Percentiles rank a stretch among this genome's conserved stretches.
Conservation (phyloP, 768 basidiomycete species). For the Leccinum variicolor region DNA sequence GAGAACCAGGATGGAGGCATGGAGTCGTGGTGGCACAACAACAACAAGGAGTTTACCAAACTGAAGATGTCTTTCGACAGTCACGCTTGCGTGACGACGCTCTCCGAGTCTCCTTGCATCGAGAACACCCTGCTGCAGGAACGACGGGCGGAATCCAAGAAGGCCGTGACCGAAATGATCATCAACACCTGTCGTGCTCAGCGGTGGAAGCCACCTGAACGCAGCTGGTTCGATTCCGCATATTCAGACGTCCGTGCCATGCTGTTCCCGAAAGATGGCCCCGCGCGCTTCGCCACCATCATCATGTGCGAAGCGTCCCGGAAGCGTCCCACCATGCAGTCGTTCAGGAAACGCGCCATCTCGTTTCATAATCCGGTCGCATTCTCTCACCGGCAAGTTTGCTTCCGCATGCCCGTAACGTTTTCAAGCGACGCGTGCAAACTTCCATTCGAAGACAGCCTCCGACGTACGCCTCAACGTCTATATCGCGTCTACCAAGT, state of each 20-base stretch:
- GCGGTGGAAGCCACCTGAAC: slow-evolving; percentile 29
- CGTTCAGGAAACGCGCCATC: slow-evolving; percentile 17
- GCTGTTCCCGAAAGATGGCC: slow-evolving; percentile 11
- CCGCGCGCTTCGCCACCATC: slow-evolving; percentile 14
- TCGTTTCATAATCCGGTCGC: slow-evolving; percentile 24
- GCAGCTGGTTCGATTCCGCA: slow-evolving; percentile 26
- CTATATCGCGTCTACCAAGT: slow-evolving; percentile 26
- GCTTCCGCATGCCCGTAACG: slow-evolving; percentile 21
- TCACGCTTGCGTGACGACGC: slow-evolving; percentile 35
- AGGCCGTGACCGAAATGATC: slow-evolving; percentile 21
- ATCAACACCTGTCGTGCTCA: slow-evolving; percentile 13
- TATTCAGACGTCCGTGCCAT: slow-evolving; percentile 26
- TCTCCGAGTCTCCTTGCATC: slow-evolving; percentile 7
- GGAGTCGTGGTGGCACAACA: slow-evolving; percentile 33
- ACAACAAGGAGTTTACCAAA: slow-evolving; percentile 20
- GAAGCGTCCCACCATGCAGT: not conserved
- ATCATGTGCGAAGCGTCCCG: slow-evolving; percentile 24
- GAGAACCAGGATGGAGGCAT: slow-evolving; percentile 34
- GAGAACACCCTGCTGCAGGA: slow-evolving; percentile 9
- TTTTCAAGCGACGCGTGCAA: slow-evolving; percentile 15
- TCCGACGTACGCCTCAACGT: slow-evolving; percentile 6
- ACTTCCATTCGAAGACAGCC: slow-evolving; percentile 21
- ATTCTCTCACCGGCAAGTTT: slow-evolving; percentile 10
- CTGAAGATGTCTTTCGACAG: slow-evolving; percentile 26
- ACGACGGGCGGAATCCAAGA: slow-evolving; percentile 26